These are phyloP conservation scores for Phialocephala sp. DNA, from an alignment of 2,329 filamentous ascomycete genomes.

Conservation along the genomic window DNA sequence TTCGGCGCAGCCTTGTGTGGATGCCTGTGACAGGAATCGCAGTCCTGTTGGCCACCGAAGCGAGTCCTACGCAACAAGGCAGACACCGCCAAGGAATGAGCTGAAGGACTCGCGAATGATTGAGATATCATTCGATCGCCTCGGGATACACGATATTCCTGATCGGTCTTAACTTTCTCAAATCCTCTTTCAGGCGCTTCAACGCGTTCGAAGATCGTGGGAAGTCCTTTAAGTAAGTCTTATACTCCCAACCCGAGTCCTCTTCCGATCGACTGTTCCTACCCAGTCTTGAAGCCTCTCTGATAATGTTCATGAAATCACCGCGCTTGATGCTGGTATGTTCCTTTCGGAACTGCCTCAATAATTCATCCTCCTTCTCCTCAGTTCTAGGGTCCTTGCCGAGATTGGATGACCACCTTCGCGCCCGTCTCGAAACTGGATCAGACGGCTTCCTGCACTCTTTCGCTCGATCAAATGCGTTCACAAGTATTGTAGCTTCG, in stretches of 20 bases:
- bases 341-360: too few relatives aligned
- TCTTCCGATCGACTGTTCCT: too few relatives aligned
- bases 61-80: constrained; percentile 5
- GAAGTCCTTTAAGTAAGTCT: background rate
- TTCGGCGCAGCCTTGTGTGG: constrained; percentile 6
- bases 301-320: too few relatives aligned
- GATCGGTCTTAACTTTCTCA: background rate
- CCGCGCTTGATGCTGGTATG: too few relatives aligned
- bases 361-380: background rate
- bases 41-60: background rate
- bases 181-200: too few relatives aligned
- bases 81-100: background rate
- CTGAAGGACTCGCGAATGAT: background rate
- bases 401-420: too few relatives aligned
- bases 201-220: background rate
- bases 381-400: background rate
- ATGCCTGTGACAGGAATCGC: constrained; percentile 1
- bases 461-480: too few relatives aligned
- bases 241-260: background rate
- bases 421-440: too few relatives aligned
- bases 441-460: too few relatives aligned
- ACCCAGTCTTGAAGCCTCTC: too few relatives aligned
- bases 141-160: background rate
- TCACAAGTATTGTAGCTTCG: background rate
- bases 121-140: background rate